Base-by-base conservation (phyloP, 2,329 filamentous ascomycete species). In the Hypoxylon sp. region DNA sequence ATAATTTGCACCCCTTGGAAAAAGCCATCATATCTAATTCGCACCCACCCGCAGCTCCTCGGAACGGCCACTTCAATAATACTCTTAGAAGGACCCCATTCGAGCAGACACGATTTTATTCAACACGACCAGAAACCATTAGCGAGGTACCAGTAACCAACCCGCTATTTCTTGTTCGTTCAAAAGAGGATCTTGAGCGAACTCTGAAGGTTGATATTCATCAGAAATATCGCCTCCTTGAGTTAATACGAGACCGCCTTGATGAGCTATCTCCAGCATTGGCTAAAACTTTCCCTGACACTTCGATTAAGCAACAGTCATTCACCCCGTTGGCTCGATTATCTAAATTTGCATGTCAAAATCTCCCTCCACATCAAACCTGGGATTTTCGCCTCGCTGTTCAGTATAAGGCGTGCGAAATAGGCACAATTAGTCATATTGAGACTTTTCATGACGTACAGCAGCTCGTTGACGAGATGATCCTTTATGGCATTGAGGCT, bases 391-490 rank as follows among this genome's bases (percentile, higher is more conserved):
- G 80, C 17, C 70, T 80, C 24, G 76, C 72, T 56, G 47, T 81
- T 10, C 71, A 78, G 51, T 56, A 73, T 13, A 76, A 68, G 19
- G 75, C 71, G 8, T 74, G 73, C 17, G 60, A 72, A 6, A 57
- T 72, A 8, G 63, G 67, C 11, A 55, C 67, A 5, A 24, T 46
- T 5, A 42, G 22, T 2, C 70, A 71, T 52, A 47, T 67, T 35
- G 35, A 74, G 37, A 58, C 52, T 6, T 63, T 74, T 9, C 50
- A 77, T 19, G 63, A 66, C 33, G 71, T 82, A 73, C 69, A 44
- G 14, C 29, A 50, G 14, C 67, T 78, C 3, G 37, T 85, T 5
- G 68, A 76, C 13, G 79, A 85, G 48, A 75, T 86, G 58, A 80
- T 80, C 52, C 63, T 81, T 2, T 73, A 77, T 3, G 83, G 81